These are phyloP conservation scores for Ophiostoma quercus DNA, from an alignment of 2,329 filamentous ascomycete species.

Conservation along the genomic window DNA sequence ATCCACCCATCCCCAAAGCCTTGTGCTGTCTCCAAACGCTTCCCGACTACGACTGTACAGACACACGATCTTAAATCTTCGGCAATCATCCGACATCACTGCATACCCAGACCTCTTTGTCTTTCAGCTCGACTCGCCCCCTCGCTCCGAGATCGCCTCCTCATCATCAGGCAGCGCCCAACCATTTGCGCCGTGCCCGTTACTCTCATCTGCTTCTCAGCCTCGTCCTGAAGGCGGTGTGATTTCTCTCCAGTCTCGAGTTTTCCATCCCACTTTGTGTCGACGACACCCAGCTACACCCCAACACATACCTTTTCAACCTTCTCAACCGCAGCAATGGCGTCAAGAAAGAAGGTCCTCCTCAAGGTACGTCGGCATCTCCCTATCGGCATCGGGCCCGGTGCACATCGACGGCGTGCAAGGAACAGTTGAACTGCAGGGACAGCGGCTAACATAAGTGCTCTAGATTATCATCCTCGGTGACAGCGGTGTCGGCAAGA, in stretches of 20 bases:
- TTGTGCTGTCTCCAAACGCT: not conserved
- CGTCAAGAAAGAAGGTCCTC: conserved; percentile 83
- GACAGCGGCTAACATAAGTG: not conserved
- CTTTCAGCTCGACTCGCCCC: not conserved
- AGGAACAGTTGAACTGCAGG: not conserved
- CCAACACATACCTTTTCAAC: not conserved
- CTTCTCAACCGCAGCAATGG: conserved; percentile 49
- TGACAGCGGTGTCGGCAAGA: conserved; percentile 98
- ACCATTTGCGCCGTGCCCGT: not conserved
- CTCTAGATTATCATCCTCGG: conserved; percentile 93
- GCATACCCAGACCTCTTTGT: not conserved
- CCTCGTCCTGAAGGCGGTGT: conserved; percentile 14
- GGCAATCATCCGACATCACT: not conserved
- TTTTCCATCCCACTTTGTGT: not conserved
- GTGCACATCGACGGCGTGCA: not conserved
- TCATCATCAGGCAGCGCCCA: not conserved
- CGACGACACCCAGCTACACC: not conserved
- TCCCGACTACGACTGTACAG: not conserved
- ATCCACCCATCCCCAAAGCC: conserved; percentile 5
- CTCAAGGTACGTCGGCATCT: conserved; percentile 58
- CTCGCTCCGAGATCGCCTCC: not conserved
- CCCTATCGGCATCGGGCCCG: not conserved
- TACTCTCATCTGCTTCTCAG: not conserved
- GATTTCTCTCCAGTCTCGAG: not conserved
- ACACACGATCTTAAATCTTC: not conserved